Percentiles rank a stretch among this genome's conserved stretches.
These are phyloP conservation scores for Phytophthora vignae DNA, from an alignment of 352 stramenopile genomes.

Conservation along the genomic window DNA sequence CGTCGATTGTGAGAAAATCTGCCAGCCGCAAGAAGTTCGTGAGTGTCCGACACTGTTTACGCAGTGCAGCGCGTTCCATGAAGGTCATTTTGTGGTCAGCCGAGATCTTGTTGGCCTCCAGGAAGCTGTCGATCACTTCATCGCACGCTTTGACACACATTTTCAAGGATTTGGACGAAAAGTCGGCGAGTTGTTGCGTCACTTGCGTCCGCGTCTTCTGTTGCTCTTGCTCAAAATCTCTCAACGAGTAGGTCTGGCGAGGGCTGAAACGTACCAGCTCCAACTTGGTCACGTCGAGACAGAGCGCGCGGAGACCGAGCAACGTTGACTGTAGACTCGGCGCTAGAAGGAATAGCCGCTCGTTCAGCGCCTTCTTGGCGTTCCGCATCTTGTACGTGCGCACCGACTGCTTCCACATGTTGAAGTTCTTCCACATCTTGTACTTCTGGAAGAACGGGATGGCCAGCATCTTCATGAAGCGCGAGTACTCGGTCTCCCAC, in stretches of 20 bases:
- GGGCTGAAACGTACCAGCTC: conserved; percentile 77
- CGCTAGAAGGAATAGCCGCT: conserved; percentile 91
- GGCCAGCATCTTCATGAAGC: conserved; percentile 92
- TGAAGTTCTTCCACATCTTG: conserved; percentile 95
- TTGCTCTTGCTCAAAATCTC: conserved; percentile 86
- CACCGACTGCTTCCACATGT: conserved; percentile 93
- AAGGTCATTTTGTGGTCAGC: conserved; percentile 96
- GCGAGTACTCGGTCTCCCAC: conserved; percentile 93
- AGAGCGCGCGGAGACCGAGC: conserved; percentile 77
- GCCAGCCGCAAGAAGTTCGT: conserved; percentile 93
- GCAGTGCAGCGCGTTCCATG: conserved; percentile 94
- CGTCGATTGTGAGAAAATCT: conserved; percentile 93
- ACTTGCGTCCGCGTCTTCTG: conserved; percentile 55
- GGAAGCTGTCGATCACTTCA: conserved; percentile 92
- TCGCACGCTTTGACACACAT: conserved; percentile 92
- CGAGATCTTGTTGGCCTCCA: conserved; percentile 93
- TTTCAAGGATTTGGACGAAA: conserved; percentile 74
- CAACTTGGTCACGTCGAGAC: conserved; percentile 69
- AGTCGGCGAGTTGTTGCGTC: conserved; percentile 62
- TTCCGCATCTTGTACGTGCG: conserved; percentile 88
- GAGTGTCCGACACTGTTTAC: conserved; percentile 92
- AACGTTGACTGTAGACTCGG: conserved; percentile 86
- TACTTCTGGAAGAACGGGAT: conserved; percentile 94
- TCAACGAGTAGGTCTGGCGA: conserved; percentile 80
- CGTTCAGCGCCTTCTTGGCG: conserved; percentile 84